Percentiles rank a stretch among this genome's conserved stretches.
These are phyloP conservation scores for Malus hybrid DNA, from an alignment of 331 rosid species.

Conservation along the genomic window DNA sequence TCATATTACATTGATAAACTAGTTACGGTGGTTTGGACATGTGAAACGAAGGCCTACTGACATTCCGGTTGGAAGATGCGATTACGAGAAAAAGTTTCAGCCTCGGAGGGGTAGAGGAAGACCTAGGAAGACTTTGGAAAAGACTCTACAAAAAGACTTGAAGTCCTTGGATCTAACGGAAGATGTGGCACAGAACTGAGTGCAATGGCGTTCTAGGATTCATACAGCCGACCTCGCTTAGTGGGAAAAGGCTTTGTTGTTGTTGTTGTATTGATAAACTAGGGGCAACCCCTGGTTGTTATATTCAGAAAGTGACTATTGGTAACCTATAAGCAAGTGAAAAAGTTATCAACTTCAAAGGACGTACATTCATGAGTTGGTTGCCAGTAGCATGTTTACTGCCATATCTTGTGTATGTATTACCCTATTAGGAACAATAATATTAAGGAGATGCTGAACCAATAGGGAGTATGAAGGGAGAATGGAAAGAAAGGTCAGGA, in stretches of 20 bases:
- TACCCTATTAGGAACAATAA: not conserved
- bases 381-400: not conserved
- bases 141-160: no score
- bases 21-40: no score
- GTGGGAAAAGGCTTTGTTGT: no score
- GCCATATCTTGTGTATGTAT: not conserved
- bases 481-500: not conserved
- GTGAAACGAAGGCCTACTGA: no score
- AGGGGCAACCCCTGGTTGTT: not conserved
- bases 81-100: no score
- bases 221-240: no score
- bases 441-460: not conserved
- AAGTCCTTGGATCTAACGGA: no score
- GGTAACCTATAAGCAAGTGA: not conserved
- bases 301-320: not conserved
- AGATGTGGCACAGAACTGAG: no score
- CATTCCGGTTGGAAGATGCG: no score
- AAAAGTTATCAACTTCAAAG: not conserved
- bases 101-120: no score
- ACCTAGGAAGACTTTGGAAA: no score
- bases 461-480: not conserved
- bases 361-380: not conserved
- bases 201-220: no score
- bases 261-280: not conserved
- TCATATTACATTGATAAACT: not conserved